Evolutionary conservation across 768 basidiomycete species (phyloP), one percentile per base, ranked within the genome.

Genomic region (Termitomyces sp.): DNA sequence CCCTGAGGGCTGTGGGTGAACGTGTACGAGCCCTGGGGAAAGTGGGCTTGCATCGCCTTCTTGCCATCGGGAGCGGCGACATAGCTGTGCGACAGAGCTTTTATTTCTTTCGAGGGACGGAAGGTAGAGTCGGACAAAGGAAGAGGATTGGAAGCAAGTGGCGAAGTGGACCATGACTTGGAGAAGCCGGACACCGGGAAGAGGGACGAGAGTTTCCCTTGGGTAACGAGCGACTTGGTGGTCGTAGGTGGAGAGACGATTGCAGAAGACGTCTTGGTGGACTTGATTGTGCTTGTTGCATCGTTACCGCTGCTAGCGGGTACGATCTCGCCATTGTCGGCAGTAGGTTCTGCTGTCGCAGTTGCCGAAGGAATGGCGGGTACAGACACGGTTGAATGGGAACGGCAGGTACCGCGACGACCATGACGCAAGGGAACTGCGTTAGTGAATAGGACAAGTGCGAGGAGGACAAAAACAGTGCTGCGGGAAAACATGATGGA

Each of bases 11-110:
- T 48, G 61, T 77, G 72, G 13, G 69, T 68, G 65, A 80, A 81
- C 16, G 75, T 83, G 71, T 79, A 84, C 49, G 84, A 85, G 32
- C 85, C 86, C 67, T 80, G 58, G 35, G 83, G 81, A 68, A 79
- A 87, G 60, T 73, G 72, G 0, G 82, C 81, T 66, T 76, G 74
- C 79, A 84, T 82, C 13, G 79, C 73, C 55, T 66, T 58, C 70
- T 77, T 79, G 64, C 83, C 84, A 61, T 83, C 82, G 32, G 82
- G 80, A 12, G 77, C 77, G 41, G 67, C 60, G 58, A 73, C 72
- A 67, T 79, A 79, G 55, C 69, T 69, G 63, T 81, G 80, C 12
- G 74, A 53, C 5, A 82, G 71, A 18, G 65, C 64, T 0, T 55
- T 64, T 33, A 81, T 67, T 18, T 74, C 66, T 32, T 76, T 71